Evolutionary conservation across 1,284 basidiomycete genomes (phyloP).

Genomic region (Apiotrichum montevideense): DNA sequence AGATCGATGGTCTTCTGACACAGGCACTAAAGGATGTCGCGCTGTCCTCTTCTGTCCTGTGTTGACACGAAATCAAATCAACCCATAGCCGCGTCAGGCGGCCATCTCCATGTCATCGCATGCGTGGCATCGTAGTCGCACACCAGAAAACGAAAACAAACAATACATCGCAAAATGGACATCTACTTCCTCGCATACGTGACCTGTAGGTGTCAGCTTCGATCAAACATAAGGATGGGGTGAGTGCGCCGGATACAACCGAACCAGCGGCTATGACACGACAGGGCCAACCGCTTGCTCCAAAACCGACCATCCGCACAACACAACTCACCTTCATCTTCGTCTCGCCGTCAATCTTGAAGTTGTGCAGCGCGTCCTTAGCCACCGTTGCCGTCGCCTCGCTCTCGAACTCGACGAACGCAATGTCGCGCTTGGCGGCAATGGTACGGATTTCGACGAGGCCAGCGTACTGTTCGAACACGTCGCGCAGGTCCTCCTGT

Average conservation of each 20-base stretch:
- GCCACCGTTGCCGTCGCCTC: conserved; percentile 80
- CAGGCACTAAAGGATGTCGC: no score
- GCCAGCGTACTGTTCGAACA: conserved; percentile 91
- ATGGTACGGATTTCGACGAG: conserved; percentile 93
- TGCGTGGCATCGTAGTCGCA: not conserved
- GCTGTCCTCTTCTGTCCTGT: no score
- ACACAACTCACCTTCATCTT: conserved; percentile 76
- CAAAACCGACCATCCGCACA: no score
- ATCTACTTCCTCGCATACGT: conserved; percentile 39
- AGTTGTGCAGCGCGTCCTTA: conserved; percentile 91
- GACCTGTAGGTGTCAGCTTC: conserved; percentile 10
- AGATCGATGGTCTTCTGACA: no score
- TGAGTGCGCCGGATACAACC: not conserved
- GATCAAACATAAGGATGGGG: no score
- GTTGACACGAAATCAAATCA: no score
- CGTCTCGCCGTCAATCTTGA: conserved; percentile 89
- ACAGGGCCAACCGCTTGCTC: no score
- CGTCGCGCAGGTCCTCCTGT: conserved; percentile 77
- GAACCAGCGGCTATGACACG: no score
- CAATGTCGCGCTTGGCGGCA: conserved; percentile 89
- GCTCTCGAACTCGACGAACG: conserved; percentile 92
- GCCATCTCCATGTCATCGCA: no score
- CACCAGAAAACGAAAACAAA: not conserved
- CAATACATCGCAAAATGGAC: conserved; percentile 2
- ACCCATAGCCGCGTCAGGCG: no score